Evolutionary conservation across 495 filamentous ascomycete species (phyloP).

Genomic region (Annulohypoxylon bovei): DNA sequence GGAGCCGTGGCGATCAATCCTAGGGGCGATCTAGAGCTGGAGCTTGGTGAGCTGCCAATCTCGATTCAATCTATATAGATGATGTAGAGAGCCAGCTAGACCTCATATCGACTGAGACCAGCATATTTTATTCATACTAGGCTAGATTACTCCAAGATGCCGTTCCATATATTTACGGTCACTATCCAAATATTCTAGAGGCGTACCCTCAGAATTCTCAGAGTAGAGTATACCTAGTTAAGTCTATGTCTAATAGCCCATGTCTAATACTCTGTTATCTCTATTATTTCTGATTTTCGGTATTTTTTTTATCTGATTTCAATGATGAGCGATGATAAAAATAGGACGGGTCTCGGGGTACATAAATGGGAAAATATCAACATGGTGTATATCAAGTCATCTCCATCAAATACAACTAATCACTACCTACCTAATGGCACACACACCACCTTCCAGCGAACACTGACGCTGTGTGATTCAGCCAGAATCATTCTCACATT

Average conservation of each 20-base stretch:
- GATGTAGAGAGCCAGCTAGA: slow-evolving; percentile 34
- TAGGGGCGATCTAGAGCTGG: slow-evolving; percentile 34
- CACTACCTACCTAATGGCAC: background rate
- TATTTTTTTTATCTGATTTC: background rate
- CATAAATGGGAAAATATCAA: background rate
- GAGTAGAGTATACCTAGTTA: background rate
- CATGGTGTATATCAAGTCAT: background rate
- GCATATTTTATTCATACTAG: slow-evolving; percentile 26
- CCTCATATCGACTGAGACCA: slow-evolving; percentile 40
- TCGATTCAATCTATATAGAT: slow-evolving; percentile 45
- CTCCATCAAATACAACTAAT: background rate
- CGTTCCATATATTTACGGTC: slow-evolving; percentile 6
- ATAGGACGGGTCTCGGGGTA: background rate
- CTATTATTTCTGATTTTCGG: background rate
- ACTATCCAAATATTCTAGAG: background rate
- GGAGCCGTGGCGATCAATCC: slow-evolving; percentile 20
- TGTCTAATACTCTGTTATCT: background rate
- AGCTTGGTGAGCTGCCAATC: slow-evolving; percentile 35
- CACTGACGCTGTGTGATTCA: slow-evolving; percentile 13
- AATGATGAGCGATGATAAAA: background rate
- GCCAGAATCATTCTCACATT: background rate
- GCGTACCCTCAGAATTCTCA: background rate
- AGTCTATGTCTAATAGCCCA: background rate
- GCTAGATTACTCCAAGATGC: slow-evolving; percentile 7
- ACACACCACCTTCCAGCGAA: background rate